Evolutionary conservation across 768 basidiomycete species (phyloP).

Genomic region (Lentinus tigrinus): DNA sequence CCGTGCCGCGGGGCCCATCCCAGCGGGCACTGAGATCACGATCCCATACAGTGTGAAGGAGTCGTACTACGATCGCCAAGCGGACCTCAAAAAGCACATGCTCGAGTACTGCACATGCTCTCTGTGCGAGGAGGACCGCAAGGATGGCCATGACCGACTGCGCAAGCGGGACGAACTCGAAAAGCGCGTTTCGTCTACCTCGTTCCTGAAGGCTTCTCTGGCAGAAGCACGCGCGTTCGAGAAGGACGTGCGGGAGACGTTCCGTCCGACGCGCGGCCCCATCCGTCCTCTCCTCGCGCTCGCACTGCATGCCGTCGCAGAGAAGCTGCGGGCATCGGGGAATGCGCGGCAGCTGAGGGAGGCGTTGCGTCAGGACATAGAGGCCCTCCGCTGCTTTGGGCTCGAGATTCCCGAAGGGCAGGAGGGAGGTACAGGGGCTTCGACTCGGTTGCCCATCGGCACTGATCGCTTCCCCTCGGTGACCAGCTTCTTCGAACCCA

Average conservation of each 20-base stretch:
- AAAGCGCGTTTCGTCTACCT: background rate
- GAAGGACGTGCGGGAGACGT: constrained; percentile 10
- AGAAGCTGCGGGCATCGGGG: constrained; percentile 10
- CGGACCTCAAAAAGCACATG: constrained; percentile 13
- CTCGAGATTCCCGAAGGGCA: background rate
- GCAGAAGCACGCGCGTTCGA: constrained; percentile 5
- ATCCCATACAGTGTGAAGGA: constrained; percentile 15
- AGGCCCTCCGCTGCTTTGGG: constrained; percentile 8
- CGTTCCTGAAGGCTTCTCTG: background rate
- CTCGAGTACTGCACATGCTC: constrained; percentile 11
- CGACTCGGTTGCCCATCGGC: constrained; percentile 1
- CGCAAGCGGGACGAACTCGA: background rate
- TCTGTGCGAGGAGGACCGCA: constrained; percentile 16
- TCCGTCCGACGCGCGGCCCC: background rate
- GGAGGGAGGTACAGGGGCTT: background rate
- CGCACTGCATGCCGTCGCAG: constrained; percentile 11
- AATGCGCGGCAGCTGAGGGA: background rate
- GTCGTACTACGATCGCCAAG: constrained; percentile 11
- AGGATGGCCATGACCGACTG: constrained; percentile 6
- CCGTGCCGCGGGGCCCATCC: constrained; percentile 28
- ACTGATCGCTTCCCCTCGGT: constrained; percentile 7
- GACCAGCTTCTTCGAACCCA: constrained; percentile 8
- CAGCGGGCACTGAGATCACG: constrained; percentile 28
- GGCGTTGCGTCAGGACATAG: constrained; percentile 3
- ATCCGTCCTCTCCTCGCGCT: constrained; percentile 10